A percentile compares a stretch with the other conserved stretches of the same genome.
Conservation (phyloP, 495 filamentous ascomycete genomes). For the Neurospora intermedia region DNA sequence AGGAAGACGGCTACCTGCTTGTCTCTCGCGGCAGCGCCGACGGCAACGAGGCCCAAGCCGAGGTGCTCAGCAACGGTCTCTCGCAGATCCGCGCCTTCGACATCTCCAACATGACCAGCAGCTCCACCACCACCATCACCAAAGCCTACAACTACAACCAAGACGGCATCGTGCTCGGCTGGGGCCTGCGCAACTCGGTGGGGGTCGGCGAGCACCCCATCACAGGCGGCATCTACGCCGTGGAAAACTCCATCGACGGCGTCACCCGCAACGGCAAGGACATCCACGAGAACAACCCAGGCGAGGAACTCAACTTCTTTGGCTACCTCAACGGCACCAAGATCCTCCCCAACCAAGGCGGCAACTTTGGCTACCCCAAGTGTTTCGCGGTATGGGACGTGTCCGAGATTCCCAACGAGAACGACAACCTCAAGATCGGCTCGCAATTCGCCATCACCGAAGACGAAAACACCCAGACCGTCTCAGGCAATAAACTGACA, state of each 20-base stretch:
- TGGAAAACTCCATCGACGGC: conserved; percentile 56
- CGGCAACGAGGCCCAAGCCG: conserved; percentile 39
- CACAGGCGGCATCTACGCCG: conserved; percentile 51
- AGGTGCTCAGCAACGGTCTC: conserved; percentile 36
- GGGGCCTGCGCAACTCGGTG: conserved; percentile 58
- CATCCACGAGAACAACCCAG: conserved; percentile 56
- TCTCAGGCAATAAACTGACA: conserved; percentile 20
- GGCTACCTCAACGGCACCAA: conserved; percentile 43
- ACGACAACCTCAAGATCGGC: conserved; percentile 33
- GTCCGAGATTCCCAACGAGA: conserved; percentile 39
- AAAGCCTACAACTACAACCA: conserved; percentile 27
- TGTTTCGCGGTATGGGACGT: conserved; percentile 53
- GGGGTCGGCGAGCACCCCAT: conserved; percentile 49
- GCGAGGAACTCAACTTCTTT: conserved; percentile 59
- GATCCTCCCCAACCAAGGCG: conserved; percentile 7
- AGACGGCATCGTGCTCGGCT: conserved; percentile 48
- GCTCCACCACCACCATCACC: no score
- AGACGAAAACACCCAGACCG: conserved; percentile 17
- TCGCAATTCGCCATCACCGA: conserved; percentile 37
- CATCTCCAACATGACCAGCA: conserved; percentile 26
- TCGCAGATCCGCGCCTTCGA: conserved; percentile 53
- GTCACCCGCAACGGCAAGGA: conserved; percentile 42
- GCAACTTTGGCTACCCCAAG: conserved; percentile 51
- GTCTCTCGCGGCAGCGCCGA: conserved; percentile 47
- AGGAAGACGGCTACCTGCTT: conserved; percentile 32